Percentiles rank a stretch among this genome's conserved stretches.
phyloP scores from a whole-genome alignment of 306 rosid species.

The Cyclanthera cordifolia region DNA sequence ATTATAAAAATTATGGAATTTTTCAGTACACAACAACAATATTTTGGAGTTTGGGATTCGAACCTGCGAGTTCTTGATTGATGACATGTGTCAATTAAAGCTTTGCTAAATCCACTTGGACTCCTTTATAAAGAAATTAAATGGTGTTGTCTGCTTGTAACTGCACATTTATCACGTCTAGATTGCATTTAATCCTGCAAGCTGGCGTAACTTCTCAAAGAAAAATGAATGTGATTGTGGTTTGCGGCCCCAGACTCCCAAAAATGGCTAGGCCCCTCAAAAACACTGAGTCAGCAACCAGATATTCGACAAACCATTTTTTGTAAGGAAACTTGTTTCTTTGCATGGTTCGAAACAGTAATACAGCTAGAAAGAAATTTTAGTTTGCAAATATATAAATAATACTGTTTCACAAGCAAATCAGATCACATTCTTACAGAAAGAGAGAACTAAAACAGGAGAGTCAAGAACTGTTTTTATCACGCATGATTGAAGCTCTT shows the following conservation, averaged over 20 bases:
- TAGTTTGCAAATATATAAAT: background rate
- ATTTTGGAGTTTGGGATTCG: no score
- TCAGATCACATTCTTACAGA: background rate
- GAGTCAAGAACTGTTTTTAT: slow-evolving; percentile 35
- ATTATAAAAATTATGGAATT: background rate
- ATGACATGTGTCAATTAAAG: no score
- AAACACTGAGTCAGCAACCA: slow-evolving; percentile 7
- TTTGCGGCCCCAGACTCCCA: slow-evolving; percentile 90
- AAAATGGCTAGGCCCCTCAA: slow-evolving; percentile 76
- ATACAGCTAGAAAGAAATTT: no score
- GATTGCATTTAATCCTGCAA: slow-evolving; percentile 71
- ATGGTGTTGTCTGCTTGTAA: background rate
- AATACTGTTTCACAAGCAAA: background rate
- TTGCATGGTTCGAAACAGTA: background rate
- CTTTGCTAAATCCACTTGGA: background rate
- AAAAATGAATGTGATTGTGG: slow-evolving; percentile 70
- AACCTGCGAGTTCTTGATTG: no score
- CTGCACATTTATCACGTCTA: slow-evolving; percentile 15
- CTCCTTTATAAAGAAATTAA: background rate
- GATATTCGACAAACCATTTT: background rate
- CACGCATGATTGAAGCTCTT: slow-evolving; percentile 51
- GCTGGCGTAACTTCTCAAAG: slow-evolving; percentile 72
- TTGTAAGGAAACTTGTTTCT: slow-evolving; percentile 10
- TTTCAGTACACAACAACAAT: no score
- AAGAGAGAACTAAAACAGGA: background rate